Evolutionary conservation across 139 green algal genomes (phyloP), one percentile per base, ranked within the genome.

Genomic region (Edaphochlamys debaryana): DNA sequence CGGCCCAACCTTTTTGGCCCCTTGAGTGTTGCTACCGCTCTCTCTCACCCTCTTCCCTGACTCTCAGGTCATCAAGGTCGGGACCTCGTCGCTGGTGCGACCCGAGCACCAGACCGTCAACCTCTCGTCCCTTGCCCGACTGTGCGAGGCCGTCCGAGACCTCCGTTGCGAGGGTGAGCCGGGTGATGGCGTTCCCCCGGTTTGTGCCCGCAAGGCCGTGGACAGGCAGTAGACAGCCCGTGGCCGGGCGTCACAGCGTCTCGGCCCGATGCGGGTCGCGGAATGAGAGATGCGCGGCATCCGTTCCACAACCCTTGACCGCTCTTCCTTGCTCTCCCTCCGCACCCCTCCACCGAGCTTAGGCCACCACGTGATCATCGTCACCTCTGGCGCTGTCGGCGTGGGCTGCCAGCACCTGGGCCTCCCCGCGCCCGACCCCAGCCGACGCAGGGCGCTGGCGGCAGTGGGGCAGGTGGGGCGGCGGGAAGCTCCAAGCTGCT

Each of bases 1-100:
- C n/a, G n/a, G n/a, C 48, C 6, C 50, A 22, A 4, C 20, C 23
- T 2, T 58, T 58, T 19, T 29, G 8, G 2, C 50, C 50, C 9
- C 20, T 19, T 22, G 23, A n/a, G n/a, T n/a, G n/a, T n/a, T n/a
- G 23, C 50, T 22, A 17, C 25, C 20, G 50, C 50, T 22, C 25
- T 58, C 50, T 4, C 5, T 58, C 50, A 22, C 9, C 2, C 50
- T 15, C 11, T 15, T 15, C 15, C 15, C 11, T 54, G 11, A 9
- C 9, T 22, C 50, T 2, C 91, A 98, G 95, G 95, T 98, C 8
- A 95, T 98, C 69, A 98, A 98, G 63, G 90, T 98, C 27, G 95
- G 95, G 64, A 98, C 95, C 0, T 96, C 92, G 27, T 95, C 89
- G 73, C 87, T 98, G 30, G 89, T 98, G 64, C 87, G 92, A 17